Base-by-base conservation (phyloP, 1,284 basidiomycete genomes). In the Porodaedalea pini region DNA sequence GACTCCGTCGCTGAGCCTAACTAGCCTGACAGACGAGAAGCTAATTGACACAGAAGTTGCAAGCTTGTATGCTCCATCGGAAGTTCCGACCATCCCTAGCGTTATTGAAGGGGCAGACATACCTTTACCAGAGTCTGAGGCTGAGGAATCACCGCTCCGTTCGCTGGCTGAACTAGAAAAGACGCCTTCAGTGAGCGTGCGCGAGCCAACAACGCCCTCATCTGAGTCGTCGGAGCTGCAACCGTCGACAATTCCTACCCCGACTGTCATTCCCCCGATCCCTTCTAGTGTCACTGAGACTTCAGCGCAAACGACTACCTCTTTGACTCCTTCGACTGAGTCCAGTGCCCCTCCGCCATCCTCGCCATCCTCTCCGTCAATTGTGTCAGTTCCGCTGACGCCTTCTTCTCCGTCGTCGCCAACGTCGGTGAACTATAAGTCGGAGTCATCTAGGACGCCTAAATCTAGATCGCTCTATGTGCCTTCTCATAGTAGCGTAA, bases 391-490 rank as follows among this genome's bases (percentile, higher is more conserved):
- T 23, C 37, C 32, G n/a, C 27, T 51, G 39, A 29, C 61, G 23
- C 61, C 61, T 27, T 51, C 59, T 15, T 56, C 62, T 4, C 61
- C 63, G 8, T 55, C 57, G 3, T 41, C 59, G 15, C 59, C 64
- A 23, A 58, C 61, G 6, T 61, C 54, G 27, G n/a, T 53, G 17
- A 34, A 29, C 11, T 52, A 37, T 21, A 47, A 50, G 11, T 49
- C 55, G 10, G 55, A 61, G 34, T 43, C 55, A 2, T 56, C 48
- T 13, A 37, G 13, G n/a, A 52, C 54, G 4, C 58, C 54, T 5
- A 57, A 56, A 21, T 53, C 58, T 2, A 51, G 34, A 50, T 60
- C 59, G 7, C 48, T 54, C 7, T 57, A 58, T 11, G 58, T 60
- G 5, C 56, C 54, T n/a, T 63, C 57, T 19, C 57, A 59, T 7